Percentiles rank a stretch among this genome's conserved stretches.
phyloP scores from a whole-genome alignment of 1,284 basidiomycete species.

The Tilletiaria anomala region DNA sequence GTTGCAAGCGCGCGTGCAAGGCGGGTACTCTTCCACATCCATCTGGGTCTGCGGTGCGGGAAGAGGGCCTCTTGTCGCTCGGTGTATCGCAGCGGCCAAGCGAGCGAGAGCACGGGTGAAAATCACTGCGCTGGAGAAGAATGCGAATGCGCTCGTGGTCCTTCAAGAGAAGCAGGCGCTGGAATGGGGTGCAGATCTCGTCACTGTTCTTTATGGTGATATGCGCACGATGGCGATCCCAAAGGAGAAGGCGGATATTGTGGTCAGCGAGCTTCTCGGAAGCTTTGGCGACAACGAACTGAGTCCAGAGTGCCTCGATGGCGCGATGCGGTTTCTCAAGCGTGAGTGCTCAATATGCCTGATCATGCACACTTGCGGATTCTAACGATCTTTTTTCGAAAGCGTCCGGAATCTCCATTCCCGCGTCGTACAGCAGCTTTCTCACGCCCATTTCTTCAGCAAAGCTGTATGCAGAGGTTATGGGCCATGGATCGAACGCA shows the following conservation, averaged over 20 bases:
- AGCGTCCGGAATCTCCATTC: constrained; percentile 89
- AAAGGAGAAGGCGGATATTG: constrained; percentile 67
- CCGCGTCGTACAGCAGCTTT: constrained; percentile 85
- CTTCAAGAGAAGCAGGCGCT: constrained; percentile 24
- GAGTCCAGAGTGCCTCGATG: constrained; percentile 90
- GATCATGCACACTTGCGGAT: no score
- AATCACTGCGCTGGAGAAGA: constrained; percentile 82
- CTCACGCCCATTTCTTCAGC: constrained; percentile 83
- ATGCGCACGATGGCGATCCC: constrained; percentile 63
- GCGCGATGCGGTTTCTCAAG: constrained; percentile 59
- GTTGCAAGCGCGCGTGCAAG: constrained; percentile 4
- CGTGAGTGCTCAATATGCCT: constrained; percentile 40
- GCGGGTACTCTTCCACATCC: constrained; percentile 40
- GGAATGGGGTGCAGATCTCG: constrained; percentile 64
- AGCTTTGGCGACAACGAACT: constrained; percentile 98
- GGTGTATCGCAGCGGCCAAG: constrained; percentile 63
- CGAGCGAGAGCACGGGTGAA: constrained; percentile 52
- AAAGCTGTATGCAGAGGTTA: constrained; percentile 57
- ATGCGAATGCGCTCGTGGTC: constrained; percentile 42
- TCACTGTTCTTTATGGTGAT: constrained; percentile 75
- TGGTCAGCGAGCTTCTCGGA: constrained; percentile 88
- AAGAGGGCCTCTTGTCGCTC: constrained; percentile 78
- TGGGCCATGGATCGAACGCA: neutral
- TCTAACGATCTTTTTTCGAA: neutral
- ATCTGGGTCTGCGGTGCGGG: constrained; percentile 75